phyloP scores from a whole-genome alignment of 495 filamentous ascomycete genomes.

The Aspergillus sclerotiicarbonarius region DNA sequence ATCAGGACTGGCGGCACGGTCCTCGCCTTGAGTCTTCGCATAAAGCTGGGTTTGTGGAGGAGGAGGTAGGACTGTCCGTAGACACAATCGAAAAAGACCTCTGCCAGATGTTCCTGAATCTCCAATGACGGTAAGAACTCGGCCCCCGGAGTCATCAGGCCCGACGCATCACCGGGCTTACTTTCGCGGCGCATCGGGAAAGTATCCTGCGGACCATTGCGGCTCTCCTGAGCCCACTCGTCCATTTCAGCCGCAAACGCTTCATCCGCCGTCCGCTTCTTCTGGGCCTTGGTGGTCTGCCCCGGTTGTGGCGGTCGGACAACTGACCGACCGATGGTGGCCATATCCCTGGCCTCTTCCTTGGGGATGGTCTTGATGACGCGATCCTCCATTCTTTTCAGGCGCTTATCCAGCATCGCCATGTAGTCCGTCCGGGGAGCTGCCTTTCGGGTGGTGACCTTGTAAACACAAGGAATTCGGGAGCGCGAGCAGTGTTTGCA shows the following conservation, averaged over 20 bases:
- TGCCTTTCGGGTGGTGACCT: conserved; percentile 90
- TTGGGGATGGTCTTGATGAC: conserved; percentile 96
- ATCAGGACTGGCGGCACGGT: conserved; percentile 81
- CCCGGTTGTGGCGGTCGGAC: conserved; percentile 77
- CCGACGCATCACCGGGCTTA: conserved; percentile 65
- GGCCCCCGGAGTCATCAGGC: conserved; percentile 72
- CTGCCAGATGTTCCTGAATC: conserved; percentile 89
- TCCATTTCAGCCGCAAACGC: conserved; percentile 84
- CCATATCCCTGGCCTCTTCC: conserved; percentile 61
- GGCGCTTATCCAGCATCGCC: conserved; percentile 94
- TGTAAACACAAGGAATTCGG: conserved; percentile 97
- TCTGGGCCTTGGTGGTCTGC: conserved; percentile 55
- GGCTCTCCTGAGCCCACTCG: conserved; percentile 68
- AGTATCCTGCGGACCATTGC: conserved; percentile 46
- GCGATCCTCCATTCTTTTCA: conserved; percentile 95
- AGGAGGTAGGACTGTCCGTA: conserved; percentile 95
- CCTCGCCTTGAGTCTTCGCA: conserved; percentile 72
- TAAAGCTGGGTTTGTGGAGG: conserved; percentile 96
- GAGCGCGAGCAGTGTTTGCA: conserved; percentile 96
- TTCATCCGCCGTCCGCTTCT: conserved; percentile 84
- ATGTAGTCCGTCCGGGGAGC: conserved; percentile 98
- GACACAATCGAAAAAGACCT: conserved; percentile 93
- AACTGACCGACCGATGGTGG: conserved; percentile 65
- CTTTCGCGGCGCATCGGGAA: conserved; percentile 56
- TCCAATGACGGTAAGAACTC: conserved; percentile 84